A percentile compares a stretch with the other conserved stretches of the same genome.
Evolutionary conservation across 2,329 filamentous ascomycete genomes (phyloP).

Genomic region (Cordyceps militaris): DNA sequence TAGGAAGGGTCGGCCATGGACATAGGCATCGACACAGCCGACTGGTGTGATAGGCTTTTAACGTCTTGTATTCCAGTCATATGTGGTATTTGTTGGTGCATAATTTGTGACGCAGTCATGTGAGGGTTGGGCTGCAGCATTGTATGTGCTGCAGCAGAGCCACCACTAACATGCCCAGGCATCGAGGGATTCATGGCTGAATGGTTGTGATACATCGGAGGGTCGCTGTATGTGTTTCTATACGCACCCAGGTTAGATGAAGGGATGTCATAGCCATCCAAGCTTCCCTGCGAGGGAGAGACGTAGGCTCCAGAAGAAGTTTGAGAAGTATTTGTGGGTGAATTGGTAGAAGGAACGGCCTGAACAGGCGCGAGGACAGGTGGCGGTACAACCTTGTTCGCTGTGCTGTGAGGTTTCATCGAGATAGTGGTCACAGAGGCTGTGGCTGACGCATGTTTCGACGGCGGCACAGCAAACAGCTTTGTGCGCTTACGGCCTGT

Average conservation of each 20-base stretch:
- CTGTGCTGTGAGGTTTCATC: not conserved
- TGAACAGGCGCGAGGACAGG: no score
- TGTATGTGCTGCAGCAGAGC: not conserved
- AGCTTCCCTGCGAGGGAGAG: not conserved
- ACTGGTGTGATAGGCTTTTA: not conserved
- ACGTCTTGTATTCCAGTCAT: not conserved
- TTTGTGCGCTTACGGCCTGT: conserved; percentile 8
- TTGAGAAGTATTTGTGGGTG: not conserved
- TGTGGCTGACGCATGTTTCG: not conserved
- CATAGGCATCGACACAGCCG: not conserved
- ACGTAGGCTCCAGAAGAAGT: not conserved
- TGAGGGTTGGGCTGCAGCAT: not conserved
- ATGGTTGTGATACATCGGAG: not conserved
- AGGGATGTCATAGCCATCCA: not conserved
- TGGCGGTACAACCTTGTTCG: not conserved
- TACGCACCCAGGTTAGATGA: not conserved
- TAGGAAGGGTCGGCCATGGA: not conserved
- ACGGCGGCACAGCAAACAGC: not conserved
- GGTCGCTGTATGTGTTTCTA: not conserved
- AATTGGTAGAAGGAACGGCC: not conserved
- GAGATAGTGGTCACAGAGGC: not conserved
- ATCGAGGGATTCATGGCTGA: not conserved
- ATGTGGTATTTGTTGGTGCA: not conserved
- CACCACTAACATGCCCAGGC: not conserved
- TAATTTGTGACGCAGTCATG: not conserved